phyloP scores from a whole-genome alignment of 768 basidiomycete species.

The Serendipita sp. region DNA sequence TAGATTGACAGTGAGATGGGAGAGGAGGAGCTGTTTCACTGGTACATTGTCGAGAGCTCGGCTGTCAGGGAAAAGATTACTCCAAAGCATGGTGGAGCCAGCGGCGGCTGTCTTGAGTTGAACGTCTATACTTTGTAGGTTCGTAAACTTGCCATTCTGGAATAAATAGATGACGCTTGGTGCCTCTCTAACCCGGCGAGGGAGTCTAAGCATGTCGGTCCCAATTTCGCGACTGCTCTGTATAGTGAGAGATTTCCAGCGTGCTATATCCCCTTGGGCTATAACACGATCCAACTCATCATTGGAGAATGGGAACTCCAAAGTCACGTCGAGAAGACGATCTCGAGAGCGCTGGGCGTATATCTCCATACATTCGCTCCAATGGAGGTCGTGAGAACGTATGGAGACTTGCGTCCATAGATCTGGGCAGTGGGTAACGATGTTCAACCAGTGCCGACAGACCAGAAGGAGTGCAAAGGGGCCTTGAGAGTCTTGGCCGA shows the following conservation, averaged over 20 bases:
- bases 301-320: background rate
- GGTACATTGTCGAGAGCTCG: background rate
- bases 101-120: background rate
- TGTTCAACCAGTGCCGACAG: background rate
- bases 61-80: background rate
- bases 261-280: background rate
- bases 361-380: background rate
- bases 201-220: background rate
- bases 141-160: background rate
- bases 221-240: background rate
- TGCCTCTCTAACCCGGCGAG: background rate
- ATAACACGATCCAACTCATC: background rate
- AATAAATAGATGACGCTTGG: background rate
- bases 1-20: slow-evolving; percentile 5
- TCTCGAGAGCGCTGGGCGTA: background rate
- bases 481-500: background rate
- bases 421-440: background rate
- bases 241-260: background rate
- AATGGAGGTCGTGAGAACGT: background rate
- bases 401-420: background rate
- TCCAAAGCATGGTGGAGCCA: background rate
- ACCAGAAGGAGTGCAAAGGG: background rate
- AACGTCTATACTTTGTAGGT: background rate
- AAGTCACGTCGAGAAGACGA: background rate
- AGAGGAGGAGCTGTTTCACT: background rate